A percentile compares a stretch with the other conserved stretches of the same genome.
These are phyloP conservation scores for Musa balbisiana DNA, from an alignment of 202 grass and related monocot genomes.

Conservation along the genomic window DNA sequence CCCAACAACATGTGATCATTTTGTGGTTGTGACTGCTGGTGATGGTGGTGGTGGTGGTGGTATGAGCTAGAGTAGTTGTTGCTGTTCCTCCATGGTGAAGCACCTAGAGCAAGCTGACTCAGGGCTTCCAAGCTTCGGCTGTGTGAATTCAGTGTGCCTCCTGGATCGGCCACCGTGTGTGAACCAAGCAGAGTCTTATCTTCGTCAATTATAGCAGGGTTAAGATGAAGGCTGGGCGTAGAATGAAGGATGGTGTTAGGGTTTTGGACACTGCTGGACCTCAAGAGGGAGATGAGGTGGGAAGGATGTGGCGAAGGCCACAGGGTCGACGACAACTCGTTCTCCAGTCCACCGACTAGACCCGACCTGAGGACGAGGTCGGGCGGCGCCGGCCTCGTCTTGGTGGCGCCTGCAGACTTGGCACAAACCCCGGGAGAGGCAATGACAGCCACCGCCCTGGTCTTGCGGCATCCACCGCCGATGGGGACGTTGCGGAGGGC, in stretches of 20 bases:
- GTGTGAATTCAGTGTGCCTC: background rate
- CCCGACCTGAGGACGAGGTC: background rate
- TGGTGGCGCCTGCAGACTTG: background rate
- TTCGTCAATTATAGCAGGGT: background rate
- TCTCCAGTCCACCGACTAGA: background rate
- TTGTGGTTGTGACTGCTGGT: background rate
- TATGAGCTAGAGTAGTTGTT: background rate
- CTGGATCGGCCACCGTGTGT: background rate
- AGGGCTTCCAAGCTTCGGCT: constrained; percentile 16
- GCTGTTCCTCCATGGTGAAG: background rate
- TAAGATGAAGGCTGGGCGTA: background rate
- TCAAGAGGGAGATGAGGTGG: constrained; percentile 28
- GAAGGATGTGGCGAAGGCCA: constrained; percentile 25
- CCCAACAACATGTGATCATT: background rate
- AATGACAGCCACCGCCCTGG: constrained; percentile 26
- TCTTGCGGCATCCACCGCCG: constrained; percentile 36
- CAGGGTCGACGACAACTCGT: constrained; percentile 16
- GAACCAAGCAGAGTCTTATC: background rate
- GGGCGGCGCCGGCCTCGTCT: background rate
- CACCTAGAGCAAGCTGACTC: constrained; percentile 6
- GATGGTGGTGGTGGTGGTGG: background rate
- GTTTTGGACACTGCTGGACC: constrained; percentile 17
- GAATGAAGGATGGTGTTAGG: constrained; percentile 27
- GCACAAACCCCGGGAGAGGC: background rate
- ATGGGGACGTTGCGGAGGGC: constrained; percentile 38